These are phyloP conservation scores for Collybia nuda DNA, from an alignment of 768 basidiomycete genomes.

Conservation along the genomic window DNA sequence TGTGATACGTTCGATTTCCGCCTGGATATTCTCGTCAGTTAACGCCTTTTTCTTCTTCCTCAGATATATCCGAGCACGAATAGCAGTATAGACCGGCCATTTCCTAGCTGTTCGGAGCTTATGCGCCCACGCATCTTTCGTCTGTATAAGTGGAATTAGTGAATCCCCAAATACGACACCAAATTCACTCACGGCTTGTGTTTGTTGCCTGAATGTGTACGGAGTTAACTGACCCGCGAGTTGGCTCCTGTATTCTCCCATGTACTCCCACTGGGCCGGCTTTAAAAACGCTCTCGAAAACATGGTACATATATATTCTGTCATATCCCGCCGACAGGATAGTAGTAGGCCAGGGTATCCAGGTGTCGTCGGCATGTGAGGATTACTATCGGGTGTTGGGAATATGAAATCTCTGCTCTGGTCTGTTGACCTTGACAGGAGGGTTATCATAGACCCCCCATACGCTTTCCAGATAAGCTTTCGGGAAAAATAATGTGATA, in stretches of 20 bases:
- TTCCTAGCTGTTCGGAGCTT: conserved; percentile 5
- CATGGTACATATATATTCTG: conserved; percentile 14
- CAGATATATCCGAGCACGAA: conserved; percentile 25
- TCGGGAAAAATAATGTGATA: not conserved
- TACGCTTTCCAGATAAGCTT: conserved; percentile 3
- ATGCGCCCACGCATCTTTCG: conserved; percentile 18
- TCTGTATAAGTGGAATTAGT: conserved; percentile 1
- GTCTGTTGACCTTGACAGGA: not conserved
- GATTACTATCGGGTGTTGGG: conserved; percentile 19
- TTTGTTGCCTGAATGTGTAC: conserved; percentile 16
- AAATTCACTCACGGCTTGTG: conserved; percentile 3
- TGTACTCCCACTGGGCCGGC: conserved; percentile 19
- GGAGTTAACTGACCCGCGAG: conserved; percentile 18
- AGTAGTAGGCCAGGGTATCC: conserved; percentile 23
- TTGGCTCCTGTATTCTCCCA: conserved; percentile 23
- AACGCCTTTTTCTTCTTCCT: conserved; percentile 8
- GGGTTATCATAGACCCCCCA: not conserved
- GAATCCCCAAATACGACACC: not conserved
- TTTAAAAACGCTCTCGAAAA: conserved; percentile 11
- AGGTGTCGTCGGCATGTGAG: conserved; percentile 17
- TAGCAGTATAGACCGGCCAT: conserved; percentile 18
- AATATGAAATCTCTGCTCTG: conserved; percentile 9
- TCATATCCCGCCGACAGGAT: conserved; percentile 18
- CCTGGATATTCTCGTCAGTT: not conserved
- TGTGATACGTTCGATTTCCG: not conserved